Evolutionary conservation across 2,329 filamentous ascomycete genomes (phyloP).

Genomic region (Cercospora sp.): DNA sequence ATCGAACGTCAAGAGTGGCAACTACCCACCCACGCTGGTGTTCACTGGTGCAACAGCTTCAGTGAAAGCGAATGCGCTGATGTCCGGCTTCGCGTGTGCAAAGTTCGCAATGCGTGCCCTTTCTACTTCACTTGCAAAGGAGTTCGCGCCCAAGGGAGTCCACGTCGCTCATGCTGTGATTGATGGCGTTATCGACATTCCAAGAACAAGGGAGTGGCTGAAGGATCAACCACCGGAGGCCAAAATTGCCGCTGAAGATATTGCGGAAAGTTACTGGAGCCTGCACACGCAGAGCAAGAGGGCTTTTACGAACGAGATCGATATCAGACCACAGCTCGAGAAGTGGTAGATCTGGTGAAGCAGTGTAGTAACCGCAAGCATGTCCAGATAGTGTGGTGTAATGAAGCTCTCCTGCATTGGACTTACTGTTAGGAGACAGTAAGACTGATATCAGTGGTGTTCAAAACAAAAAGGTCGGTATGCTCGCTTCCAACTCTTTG

Average conservation of each 20-base stretch:
- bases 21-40: conserved; percentile 74
- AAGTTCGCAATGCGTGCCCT: conserved; percentile 79
- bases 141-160: conserved; percentile 81
- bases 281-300: conserved; percentile 78
- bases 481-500: conserved; percentile 36
- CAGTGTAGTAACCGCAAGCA: not conserved
- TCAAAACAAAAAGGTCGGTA: conserved; percentile 50
- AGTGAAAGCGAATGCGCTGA: conserved; percentile 67
- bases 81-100: conserved; percentile 71
- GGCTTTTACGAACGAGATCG: conserved; percentile 78
- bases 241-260: conserved; percentile 78
- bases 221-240: conserved; percentile 59
- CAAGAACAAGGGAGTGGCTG: conserved; percentile 63
- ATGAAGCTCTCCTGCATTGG: not conserved
- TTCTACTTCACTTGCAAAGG: conserved; percentile 72
- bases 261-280: conserved; percentile 84
- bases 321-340: conserved; percentile 77
- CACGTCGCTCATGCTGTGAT: conserved; percentile 76
- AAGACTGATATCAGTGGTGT: not conserved
- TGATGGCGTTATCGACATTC: conserved; percentile 83
- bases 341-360: conserved; percentile 64
- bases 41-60: conserved; percentile 87
- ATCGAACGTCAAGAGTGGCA: conserved; percentile 40
- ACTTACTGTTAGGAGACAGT: not conserved
- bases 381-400: not conserved